Conservation (phyloP, 208 protist species). For the Leishmania major region DNA sequence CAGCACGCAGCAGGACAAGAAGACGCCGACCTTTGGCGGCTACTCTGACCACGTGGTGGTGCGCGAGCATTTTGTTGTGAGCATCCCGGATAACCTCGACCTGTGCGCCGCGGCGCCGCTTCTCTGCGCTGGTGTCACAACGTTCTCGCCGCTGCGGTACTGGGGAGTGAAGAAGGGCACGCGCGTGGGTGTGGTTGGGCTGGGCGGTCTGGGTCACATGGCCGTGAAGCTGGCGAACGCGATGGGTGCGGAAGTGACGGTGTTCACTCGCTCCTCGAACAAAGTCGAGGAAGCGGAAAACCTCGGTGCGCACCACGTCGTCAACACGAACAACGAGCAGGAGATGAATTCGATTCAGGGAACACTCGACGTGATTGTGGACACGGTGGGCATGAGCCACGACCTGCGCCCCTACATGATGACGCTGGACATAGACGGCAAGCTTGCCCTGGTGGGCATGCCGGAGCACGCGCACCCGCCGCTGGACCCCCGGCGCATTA, state of each 20-base stretch:
- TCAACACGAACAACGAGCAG: conserved; percentile 55
- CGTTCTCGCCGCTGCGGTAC: conserved; percentile 80
- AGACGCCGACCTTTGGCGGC: conserved; percentile 50
- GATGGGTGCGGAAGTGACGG: conserved; percentile 87
- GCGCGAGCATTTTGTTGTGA: conserved; percentile 63
- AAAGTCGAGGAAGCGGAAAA: conserved; percentile 64
- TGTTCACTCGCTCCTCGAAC: conserved; percentile 68
- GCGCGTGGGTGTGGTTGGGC: conserved; percentile 77
- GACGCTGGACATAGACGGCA: conserved; percentile 51
- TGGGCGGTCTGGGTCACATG: conserved; percentile 92
- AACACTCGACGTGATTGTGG: conserved; percentile 68
- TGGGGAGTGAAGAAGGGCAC: conserved; percentile 62
- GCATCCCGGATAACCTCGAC: conserved; percentile 70
- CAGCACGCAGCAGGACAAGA: conserved; percentile 37
- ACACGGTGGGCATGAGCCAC: conserved; percentile 61
- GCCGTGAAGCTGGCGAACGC: conserved; percentile 84
- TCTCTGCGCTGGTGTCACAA: conserved; percentile 91
- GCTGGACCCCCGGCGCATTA: conserved; percentile 28
- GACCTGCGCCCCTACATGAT: conserved; percentile 57
- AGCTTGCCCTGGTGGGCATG: conserved; percentile 60
- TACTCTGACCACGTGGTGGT: conserved; percentile 81
- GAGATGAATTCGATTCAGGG: conserved; percentile 50
- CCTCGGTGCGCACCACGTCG: conserved; percentile 72
- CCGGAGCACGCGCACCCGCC: conserved; percentile 48
- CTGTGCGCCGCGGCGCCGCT: conserved; percentile 73